Evolutionary conservation across 208 protist species (phyloP).

Genomic region (Acanthamoeba healyi): DNA sequence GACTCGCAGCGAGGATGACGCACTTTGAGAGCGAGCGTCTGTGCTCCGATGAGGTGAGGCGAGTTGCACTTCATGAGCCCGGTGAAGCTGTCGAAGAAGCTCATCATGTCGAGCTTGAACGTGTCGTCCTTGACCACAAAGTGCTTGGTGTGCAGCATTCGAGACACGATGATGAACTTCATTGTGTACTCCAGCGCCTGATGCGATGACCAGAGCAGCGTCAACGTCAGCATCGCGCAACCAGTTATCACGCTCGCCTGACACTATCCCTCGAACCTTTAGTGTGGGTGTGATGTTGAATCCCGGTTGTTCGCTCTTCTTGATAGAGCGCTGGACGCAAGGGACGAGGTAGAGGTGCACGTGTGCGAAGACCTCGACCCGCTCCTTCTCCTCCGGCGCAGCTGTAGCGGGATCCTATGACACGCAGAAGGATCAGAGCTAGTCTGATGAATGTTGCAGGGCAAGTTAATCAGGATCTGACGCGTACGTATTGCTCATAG

Average conservation of each 20-base stretch:
- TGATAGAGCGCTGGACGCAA: constrained; percentile 30
- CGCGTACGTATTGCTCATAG: neutral
- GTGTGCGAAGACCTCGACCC: neutral
- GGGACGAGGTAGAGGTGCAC: constrained; percentile 6
- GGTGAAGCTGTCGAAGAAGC: constrained; percentile 74
- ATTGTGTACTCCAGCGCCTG: constrained; percentile 79
- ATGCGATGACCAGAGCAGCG: neutral
- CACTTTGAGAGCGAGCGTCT: constrained; percentile 76
- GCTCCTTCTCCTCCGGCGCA: neutral
- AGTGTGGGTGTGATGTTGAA: constrained; percentile 39
- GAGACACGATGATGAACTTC: constrained; percentile 76
- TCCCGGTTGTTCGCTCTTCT: neutral
- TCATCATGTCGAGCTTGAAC: constrained; percentile 75
- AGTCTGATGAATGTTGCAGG: neutral
- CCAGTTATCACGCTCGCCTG: neutral
- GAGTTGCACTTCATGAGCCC: constrained; percentile 61
- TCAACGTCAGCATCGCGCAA: neutral
- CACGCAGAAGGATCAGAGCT: neutral
- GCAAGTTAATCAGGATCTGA: too few relatives aligned
- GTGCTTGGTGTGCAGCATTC: constrained; percentile 14
- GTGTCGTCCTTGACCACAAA: neutral
- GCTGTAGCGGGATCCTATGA: neutral
- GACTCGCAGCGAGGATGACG: too few relatives aligned
- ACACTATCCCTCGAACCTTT: neutral
- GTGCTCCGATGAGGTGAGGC: constrained; percentile 78